These are phyloP conservation scores for Zygoascus biomembranicola DNA, from an alignment of 805 yeast genomes.

Conservation along the genomic window DNA sequence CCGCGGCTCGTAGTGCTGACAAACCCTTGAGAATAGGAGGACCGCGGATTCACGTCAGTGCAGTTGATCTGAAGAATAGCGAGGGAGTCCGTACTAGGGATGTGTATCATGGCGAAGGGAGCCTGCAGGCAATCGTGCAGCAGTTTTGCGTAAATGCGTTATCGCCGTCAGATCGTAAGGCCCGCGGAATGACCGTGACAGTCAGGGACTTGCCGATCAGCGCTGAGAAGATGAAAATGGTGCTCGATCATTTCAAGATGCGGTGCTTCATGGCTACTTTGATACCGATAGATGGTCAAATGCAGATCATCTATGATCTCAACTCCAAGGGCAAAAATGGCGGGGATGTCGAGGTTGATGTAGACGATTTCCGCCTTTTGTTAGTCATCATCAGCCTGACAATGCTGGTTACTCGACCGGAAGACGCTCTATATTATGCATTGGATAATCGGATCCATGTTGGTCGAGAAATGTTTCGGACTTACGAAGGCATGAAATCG, in stretches of 20 bases:
- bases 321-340: not conserved
- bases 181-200: not conserved
- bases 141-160: not conserved
- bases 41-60: not conserved
- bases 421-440: not conserved
- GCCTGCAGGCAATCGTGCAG: not conserved
- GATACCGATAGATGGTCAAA: slow-evolving; percentile 54
- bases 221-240: not conserved
- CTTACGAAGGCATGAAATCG: not conserved
- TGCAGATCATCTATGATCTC: slow-evolving; percentile 20
- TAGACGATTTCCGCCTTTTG: not conserved
- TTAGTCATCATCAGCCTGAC: not conserved
- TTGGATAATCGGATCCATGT: not conserved
- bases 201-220: not conserved
- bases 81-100: not conserved
- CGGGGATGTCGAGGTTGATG: not conserved
- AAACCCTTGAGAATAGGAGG: not conserved
- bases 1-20: not conserved
- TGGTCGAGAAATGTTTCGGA: not conserved
- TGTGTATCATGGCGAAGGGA: not conserved
- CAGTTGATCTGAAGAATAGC: not conserved
- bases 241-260: not conserved
- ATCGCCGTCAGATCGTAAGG: not conserved
- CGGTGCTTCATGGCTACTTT: not conserved
- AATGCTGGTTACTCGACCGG: not conserved